phyloP scores from a whole-genome alignment of 768 basidiomycete genomes.

The Dentipellis fragilis region DNA sequence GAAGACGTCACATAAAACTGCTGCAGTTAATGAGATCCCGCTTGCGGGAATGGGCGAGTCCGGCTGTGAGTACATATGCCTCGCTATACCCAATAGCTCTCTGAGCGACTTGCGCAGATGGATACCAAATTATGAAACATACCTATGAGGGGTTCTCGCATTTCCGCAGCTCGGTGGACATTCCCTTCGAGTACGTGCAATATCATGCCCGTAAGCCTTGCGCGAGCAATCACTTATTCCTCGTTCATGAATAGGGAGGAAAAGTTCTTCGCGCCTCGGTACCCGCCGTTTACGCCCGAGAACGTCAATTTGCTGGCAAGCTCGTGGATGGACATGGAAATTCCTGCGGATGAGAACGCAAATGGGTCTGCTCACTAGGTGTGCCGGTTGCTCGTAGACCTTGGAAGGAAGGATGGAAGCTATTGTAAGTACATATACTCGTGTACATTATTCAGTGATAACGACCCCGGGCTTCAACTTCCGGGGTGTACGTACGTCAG shows the following conservation, averaged over 20 bases:
- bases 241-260: slow-evolving; percentile 31
- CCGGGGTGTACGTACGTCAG: too few relatives aligned
- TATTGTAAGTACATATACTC: too few relatives aligned
- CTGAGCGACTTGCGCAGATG: slow-evolving; percentile 13
- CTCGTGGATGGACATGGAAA: too few relatives aligned
- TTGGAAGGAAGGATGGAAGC: too few relatives aligned
- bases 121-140: slow-evolving; percentile 16
- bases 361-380: too few relatives aligned
- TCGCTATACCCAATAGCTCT: neutral
- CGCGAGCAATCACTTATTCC: neutral
- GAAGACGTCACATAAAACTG: neutral
- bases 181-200: slow-evolving; percentile 43
- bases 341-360: too few relatives aligned
- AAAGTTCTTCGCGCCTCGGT: slow-evolving; percentile 38
- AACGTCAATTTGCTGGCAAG: slow-evolving; percentile 4
- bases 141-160: slow-evolving; percentile 37
- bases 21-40: slow-evolving; percentile 14
- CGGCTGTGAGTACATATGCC: slow-evolving; percentile 17
- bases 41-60: slow-evolving; percentile 20
- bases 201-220: neutral
- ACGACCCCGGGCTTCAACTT: too few relatives aligned
- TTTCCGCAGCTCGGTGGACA: slow-evolving; percentile 37
- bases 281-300: slow-evolving; percentile 50
- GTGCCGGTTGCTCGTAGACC: too few relatives aligned
- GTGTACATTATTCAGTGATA: too few relatives aligned